Evolutionary conservation across 78 protist species (phyloP).

Genomic region (Chrysochromulina parva): DNA sequence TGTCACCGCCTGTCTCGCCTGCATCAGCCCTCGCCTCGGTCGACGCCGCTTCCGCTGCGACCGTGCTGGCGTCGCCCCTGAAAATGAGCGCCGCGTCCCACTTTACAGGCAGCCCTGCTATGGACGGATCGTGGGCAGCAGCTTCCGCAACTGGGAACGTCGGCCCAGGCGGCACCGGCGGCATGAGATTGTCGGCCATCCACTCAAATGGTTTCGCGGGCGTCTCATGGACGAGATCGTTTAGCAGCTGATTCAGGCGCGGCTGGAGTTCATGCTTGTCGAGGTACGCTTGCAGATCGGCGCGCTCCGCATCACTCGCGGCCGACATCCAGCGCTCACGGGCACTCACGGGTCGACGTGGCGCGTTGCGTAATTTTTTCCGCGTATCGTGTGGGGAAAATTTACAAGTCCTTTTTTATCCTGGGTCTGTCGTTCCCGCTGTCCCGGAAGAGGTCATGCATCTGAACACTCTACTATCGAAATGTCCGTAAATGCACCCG

Average conservation of each 20-base stretch:
- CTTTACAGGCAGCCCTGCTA: neutral
- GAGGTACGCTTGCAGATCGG: neutral
- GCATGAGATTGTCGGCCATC: neutral
- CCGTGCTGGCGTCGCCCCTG: neutral
- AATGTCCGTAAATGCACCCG: no score
- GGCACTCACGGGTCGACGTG: no score
- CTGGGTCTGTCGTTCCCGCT: no score
- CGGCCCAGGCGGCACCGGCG: neutral
- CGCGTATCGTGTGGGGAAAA: no score
- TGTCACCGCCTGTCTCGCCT: neutral
- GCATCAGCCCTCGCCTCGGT: neutral
- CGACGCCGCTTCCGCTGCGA: neutral
- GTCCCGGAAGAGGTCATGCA: no score
- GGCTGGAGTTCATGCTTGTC: neutral
- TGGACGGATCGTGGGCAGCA: neutral
- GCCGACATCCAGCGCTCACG: no score
- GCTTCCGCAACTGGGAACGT: neutral
- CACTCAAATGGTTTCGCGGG: neutral
- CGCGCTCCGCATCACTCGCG: no score
- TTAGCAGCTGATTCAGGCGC: neutral
- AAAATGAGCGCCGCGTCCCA: neutral
- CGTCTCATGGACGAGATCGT: neutral
- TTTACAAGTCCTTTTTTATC: no score
- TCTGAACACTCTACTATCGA: no score
- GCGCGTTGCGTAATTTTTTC: no score